A percentile compares a stretch with the other conserved stretches of the same genome.
phyloP scores from a whole-genome alignment of 108 stramenopile genomes.

The Chaetoceros tenuissimus region DNA sequence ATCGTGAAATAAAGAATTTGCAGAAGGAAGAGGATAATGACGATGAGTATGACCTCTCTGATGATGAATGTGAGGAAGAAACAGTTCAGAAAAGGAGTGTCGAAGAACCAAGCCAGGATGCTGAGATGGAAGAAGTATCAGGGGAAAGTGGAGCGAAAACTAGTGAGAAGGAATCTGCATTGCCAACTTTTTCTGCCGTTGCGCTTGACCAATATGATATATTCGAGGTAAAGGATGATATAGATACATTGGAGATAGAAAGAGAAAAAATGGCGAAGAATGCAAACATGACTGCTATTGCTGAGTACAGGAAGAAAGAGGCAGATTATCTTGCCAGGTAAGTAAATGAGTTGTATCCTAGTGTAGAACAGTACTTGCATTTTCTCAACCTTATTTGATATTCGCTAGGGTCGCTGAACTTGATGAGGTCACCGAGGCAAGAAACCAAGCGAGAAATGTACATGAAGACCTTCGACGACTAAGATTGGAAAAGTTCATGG shows the following conservation, averaged over 20 bases:
- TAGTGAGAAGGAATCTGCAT: constrained; percentile 15
- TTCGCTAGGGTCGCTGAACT: constrained; percentile 71
- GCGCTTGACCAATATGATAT: constrained; percentile 51
- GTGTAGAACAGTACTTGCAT: too few relatives aligned
- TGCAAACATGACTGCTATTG: constrained; percentile 91
- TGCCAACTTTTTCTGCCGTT: constrained; percentile 31
- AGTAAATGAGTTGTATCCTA: constrained; percentile 7
- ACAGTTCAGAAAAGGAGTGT: constrained; percentile 29
- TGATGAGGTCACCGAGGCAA: constrained; percentile 78
- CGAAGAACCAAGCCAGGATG: constrained; percentile 16
- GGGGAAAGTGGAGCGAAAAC: constrained; percentile 6
- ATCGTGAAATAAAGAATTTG: constrained; percentile 55
- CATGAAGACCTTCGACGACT: constrained; percentile 90
- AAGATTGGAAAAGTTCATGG: constrained; percentile 98
- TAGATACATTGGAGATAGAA: constrained; percentile 69
- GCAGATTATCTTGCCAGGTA: constrained; percentile 77
- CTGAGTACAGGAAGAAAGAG: constrained; percentile 89
- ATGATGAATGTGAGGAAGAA: constrained; percentile 49
- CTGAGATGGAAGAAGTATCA: constrained; percentile 3
- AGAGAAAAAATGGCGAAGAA: constrained; percentile 72
- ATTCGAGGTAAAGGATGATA: constrained; percentile 61
- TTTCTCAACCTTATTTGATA: background rate
- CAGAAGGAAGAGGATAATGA: constrained; percentile 45
- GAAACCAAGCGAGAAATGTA: constrained; percentile 70
- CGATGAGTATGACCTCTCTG: constrained; percentile 38